Conservation (phyloP, 2,329 filamentous ascomycete genomes). For the Microthyrium microscopicum region DNA sequence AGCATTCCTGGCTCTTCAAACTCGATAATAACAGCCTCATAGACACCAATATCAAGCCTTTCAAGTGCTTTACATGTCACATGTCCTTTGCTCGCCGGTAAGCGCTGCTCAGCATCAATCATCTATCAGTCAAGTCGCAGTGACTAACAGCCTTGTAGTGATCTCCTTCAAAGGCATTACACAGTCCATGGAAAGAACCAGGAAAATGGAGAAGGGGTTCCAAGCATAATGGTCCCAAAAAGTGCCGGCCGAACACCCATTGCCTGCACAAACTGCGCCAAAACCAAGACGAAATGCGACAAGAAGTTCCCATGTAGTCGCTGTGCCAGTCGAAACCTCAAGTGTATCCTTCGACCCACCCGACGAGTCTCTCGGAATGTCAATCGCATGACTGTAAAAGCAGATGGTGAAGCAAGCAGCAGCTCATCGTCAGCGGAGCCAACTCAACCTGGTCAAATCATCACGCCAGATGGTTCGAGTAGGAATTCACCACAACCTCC, state of each 20-base stretch:
- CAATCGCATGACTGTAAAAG: conserved; percentile 1
- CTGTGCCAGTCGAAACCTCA: conserved; percentile 31
- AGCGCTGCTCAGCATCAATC: too few relatives aligned
- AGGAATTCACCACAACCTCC: conserved; percentile 20
- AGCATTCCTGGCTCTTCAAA: conserved; percentile 9
- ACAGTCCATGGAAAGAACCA: conserved; percentile 33
- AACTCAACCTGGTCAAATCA: conserved; percentile 20
- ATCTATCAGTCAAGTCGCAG: not conserved
- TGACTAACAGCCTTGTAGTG: conserved; percentile 17
- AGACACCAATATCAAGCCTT: conserved; percentile 39
- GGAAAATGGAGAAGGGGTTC: conserved; percentile 31
- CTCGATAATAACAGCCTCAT: conserved; percentile 2
- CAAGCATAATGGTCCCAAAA: conserved; percentile 33
- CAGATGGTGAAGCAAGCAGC: conserved; percentile 5
- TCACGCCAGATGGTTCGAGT: conserved; percentile 15
- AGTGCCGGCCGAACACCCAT: conserved; percentile 35
- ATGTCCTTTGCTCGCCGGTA: conserved; percentile 37
- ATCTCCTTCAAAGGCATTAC: conserved; percentile 34
- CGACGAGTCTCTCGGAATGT: conserved; percentile 29
- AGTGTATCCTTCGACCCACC: conserved; percentile 30
- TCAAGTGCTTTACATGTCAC: conserved; percentile 37
- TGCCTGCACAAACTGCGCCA: conserved; percentile 36
- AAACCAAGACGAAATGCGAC: conserved; percentile 38
- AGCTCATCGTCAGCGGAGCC: conserved; percentile 3
- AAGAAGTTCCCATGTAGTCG: conserved; percentile 38